Base-by-base conservation (phyloP, 2,329 filamentous ascomycete genomes). In the Aspergillus hiratsukae region DNA sequence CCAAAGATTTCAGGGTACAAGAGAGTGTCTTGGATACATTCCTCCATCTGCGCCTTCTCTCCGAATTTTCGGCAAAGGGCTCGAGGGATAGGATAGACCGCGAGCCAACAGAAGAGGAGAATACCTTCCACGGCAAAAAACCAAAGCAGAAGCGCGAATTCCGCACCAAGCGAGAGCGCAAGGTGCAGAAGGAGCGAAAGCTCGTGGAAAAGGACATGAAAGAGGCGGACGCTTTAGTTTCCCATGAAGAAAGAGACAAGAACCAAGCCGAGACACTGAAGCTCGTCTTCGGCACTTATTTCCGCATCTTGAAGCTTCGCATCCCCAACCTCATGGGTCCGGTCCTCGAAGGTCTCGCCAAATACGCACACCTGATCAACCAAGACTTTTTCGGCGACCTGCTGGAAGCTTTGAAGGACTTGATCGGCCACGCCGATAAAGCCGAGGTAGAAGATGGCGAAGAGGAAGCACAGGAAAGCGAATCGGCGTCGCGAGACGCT, bases 381-480 rank as follows among this genome's bases (percentile, higher is more conserved):
- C 91, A 99, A 70, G 91, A 99, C 71, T 97, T 99, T 79, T 99
- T 99, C 67, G 94, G 93, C 28, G 94, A 99, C 70, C 81, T 99
- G 29, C 83, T 99, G 10, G 94, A 97, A 75, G 93, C 91, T 0
- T 80, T 99, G 41, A 95, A 96, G 73, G 94, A 99, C 61, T 83
- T 99, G 48, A 93, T 97, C 66, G 84, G 85, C 3, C 85, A 92
- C 63, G 88, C 89, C 52, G 83, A 88, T 48, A 65, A 68, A 21
- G 65, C 70, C 14, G 68, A 75, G 19, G 73, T 79, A 56, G 69
- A 76, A n/a, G 70, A 66, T 17, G 79, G 81, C 0, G 78, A 81
- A 17, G 80, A 79, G 3, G 72, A 76, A 41, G 70, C 73, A n/a
- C 73, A 73, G 2, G 62, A 63, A 2, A 60, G 65, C 17, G 55